Evolutionary conservation across 805 yeast species (phyloP).

Genomic region (Debaryomyces tyrocola): DNA sequence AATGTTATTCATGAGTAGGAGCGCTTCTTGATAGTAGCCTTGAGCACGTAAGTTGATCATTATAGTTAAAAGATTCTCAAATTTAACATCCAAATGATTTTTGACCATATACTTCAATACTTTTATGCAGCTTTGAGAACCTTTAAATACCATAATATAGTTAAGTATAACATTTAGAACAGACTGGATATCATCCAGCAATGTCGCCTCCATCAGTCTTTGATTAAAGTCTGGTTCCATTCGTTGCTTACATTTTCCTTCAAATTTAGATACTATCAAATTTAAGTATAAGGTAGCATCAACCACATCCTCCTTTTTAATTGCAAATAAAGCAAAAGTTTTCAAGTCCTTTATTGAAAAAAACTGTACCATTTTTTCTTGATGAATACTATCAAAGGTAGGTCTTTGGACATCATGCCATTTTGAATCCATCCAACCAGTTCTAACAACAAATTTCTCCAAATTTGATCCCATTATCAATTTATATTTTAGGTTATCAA

Average conservation of each 20-base stretch:
- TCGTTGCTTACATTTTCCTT: conserved; percentile 17
- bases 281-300: conserved; percentile 34
- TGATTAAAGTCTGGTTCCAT: conserved; percentile 7
- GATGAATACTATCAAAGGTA: conserved; percentile 15
- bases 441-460: conserved; percentile 33
- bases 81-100: conserved; percentile 23
- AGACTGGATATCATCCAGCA: conserved; percentile 22
- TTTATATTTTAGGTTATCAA: conserved; percentile 18
- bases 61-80: conserved; percentile 24
- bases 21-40: conserved; percentile 33
- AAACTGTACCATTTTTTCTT: conserved; percentile 30
- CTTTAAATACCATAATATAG: conserved; percentile 39
- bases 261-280: conserved; percentile 38
- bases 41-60: conserved; percentile 29
- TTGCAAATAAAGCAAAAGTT: conserved; percentile 20
- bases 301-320: conserved; percentile 26
- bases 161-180: conserved; percentile 28
- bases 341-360: conserved; percentile 27
- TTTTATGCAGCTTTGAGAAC: conserved; percentile 29
- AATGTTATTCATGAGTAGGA: conserved; percentile 31
- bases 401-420: conserved; percentile 35
- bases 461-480: conserved; percentile 28
- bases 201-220: conserved; percentile 13
- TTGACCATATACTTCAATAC: conserved; percentile 33
- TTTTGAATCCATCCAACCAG: conserved; percentile 35